Percentiles rank a stretch among this genome's conserved stretches.
Conservation (phyloP, 1,284 basidiomycete species). For the Fomitopsis schrenkii region DNA sequence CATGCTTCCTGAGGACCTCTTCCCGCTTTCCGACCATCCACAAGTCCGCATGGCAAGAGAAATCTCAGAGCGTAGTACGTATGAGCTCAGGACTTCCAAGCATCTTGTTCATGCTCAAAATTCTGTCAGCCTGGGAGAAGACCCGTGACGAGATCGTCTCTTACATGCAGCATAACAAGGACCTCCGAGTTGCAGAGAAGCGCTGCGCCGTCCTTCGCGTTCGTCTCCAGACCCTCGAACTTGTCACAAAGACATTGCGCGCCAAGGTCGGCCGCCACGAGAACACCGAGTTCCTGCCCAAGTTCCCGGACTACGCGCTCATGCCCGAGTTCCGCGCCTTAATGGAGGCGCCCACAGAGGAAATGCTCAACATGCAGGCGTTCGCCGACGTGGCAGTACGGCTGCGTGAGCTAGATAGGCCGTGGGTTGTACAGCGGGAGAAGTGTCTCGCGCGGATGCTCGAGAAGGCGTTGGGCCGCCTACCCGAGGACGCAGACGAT, state of each 20-base stretch:
- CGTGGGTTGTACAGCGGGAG: neutral
- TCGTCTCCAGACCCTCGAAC: neutral
- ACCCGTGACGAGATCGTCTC: neutral
- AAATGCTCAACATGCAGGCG: too few relatives aligned
- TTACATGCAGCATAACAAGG: neutral
- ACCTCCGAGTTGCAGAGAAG: neutral
- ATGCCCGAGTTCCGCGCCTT: constrained; percentile 5
- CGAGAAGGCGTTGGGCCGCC: neutral
- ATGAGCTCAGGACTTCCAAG: neutral
- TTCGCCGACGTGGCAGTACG: neutral
- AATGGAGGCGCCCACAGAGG: neutral
- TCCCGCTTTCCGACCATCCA: neutral
- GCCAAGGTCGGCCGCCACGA: neutral
- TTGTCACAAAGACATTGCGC: neutral
- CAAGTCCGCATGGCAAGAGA: neutral
- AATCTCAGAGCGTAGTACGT: constrained; percentile 1
- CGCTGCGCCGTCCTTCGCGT: neutral
- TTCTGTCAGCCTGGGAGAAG: neutral
- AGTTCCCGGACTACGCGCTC: constrained; percentile 3
- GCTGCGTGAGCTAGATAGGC: neutral
- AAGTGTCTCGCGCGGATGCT: neutral
- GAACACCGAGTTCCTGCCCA: neutral
- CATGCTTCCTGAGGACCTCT: neutral
- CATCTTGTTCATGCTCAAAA: neutral
- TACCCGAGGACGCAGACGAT: neutral